These are phyloP conservation scores for Tranzscheliella williamsii DNA, from an alignment of 1,284 basidiomycete species.

Conservation along the genomic window DNA sequence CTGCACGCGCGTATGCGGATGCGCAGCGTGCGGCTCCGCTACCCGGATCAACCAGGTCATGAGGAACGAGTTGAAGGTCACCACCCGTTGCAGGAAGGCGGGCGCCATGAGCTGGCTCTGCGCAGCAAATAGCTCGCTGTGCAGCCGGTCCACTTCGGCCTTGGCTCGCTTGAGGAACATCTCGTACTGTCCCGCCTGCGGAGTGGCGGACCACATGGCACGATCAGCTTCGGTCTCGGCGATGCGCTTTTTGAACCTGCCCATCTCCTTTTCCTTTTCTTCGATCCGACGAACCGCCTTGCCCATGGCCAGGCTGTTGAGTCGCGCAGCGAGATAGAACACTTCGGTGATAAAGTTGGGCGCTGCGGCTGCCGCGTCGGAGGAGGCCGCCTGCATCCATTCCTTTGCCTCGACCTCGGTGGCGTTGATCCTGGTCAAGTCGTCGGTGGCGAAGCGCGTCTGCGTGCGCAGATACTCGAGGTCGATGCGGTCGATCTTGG, in stretches of 20 bases:
- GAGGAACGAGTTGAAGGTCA: slow-evolving; percentile 83
- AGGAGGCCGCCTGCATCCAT: slow-evolving; percentile 35
- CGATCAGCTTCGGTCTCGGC: slow-evolving; percentile 71
- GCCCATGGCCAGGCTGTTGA: slow-evolving; percentile 63
- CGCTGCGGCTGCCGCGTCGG: slow-evolving; percentile 6
- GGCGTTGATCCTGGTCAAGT: slow-evolving; percentile 57
- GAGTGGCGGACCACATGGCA: slow-evolving; percentile 41
- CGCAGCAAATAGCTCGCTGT: slow-evolving; percentile 70
- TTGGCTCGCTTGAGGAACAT: slow-evolving; percentile 54
- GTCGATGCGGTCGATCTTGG: slow-evolving; percentile 86
- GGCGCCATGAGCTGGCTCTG: slow-evolving; percentile 85
- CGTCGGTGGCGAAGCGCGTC: slow-evolving; percentile 45
- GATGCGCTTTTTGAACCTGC: slow-evolving; percentile 69
- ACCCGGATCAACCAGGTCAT: slow-evolving; percentile 93
- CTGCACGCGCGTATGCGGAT: slow-evolving; percentile 66
- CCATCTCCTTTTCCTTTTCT: slow-evolving; percentile 71
- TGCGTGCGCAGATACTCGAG: slow-evolving; percentile 67
- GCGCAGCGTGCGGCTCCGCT: slow-evolving; percentile 79
- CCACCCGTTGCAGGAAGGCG: slow-evolving; percentile 76
- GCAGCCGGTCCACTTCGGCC: slow-evolving; percentile 57
- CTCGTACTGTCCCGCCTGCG: slow-evolving; percentile 57
- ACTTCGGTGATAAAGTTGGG: slow-evolving; percentile 91
- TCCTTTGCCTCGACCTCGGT: slow-evolving; percentile 53
- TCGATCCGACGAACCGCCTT: slow-evolving; percentile 69
- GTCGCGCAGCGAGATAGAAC: slow-evolving; percentile 72